Conservation (phyloP, 139 green algal species). For the Haematococcus lacustris region DNA sequence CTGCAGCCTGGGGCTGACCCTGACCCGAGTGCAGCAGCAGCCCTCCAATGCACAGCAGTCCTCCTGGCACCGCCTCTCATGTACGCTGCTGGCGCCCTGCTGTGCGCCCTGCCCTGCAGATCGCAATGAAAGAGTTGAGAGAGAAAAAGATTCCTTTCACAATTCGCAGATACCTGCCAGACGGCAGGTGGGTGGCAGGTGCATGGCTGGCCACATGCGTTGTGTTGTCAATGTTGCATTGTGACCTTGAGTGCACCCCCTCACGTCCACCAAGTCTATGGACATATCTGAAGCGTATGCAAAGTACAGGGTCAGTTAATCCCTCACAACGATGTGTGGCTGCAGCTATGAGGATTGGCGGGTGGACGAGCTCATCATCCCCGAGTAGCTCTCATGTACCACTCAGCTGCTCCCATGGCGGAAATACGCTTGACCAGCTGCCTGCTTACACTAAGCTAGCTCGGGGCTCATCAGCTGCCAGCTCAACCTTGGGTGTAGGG, state of each 20-base stretch:
- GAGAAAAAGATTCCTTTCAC: slow-evolving; percentile 97
- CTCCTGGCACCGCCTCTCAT: no score
- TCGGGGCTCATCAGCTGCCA: no score
- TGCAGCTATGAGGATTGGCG: slow-evolving; percentile 94
- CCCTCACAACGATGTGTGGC: neutral
- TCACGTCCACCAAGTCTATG: no score
- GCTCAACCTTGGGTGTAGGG: no score
- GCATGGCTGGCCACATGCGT: neutral
- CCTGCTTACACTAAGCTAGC: no score
- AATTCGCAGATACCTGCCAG: slow-evolving; percentile 92
- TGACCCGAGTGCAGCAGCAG: no score
- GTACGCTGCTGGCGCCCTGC: no score
- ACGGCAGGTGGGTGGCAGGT: slow-evolving; percentile 63
- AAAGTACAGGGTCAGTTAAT: no score
- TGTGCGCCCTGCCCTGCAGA: slow-evolving; percentile 44
- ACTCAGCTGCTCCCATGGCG: neutral
- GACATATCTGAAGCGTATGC: no score
- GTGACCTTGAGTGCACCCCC: neutral
- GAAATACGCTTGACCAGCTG: neutral
- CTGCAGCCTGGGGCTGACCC: no score
- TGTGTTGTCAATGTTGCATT: neutral
- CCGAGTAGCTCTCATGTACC: slow-evolving; percentile 41
- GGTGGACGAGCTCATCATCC: slow-evolving; percentile 87
- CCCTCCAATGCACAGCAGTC: no score
- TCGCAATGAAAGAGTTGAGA: slow-evolving; percentile 90